Conservation (phyloP, 768 basidiomycete species). For the Podaxis rugospora region DNA sequence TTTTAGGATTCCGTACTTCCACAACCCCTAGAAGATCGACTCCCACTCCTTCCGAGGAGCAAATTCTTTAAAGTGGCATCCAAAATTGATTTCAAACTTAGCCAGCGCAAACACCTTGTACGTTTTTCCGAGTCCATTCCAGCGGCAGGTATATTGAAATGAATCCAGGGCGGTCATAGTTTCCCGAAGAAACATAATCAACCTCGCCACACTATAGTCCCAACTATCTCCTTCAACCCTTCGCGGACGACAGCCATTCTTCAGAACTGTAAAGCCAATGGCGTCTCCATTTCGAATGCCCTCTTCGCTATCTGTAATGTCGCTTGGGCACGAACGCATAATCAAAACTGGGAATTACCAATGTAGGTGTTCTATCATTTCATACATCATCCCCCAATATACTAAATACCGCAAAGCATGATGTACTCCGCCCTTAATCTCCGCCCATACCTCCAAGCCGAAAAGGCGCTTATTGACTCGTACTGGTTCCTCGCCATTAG, state of each 20-base stretch:
- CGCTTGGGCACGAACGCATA: constrained; percentile 59
- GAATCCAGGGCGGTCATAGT: constrained; percentile 63
- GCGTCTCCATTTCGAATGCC: constrained; percentile 71
- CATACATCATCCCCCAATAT: neutral
- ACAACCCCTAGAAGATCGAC: constrained; percentile 44
- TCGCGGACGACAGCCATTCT: constrained; percentile 59
- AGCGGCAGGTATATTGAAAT: neutral
- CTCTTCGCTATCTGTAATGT: constrained; percentile 74
- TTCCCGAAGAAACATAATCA: constrained; percentile 51
- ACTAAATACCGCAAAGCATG: constrained; percentile 41
- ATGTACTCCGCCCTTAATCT: constrained; percentile 87
- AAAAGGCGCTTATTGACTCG: constrained; percentile 46
- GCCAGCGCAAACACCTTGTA: constrained; percentile 55
- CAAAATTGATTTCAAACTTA: constrained; percentile 51
- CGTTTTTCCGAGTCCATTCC: constrained; percentile 14
- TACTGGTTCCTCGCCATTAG: constrained; percentile 83
- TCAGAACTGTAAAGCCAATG: constrained; percentile 63
- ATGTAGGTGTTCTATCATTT: constrained; percentile 32
- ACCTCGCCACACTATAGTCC: constrained; percentile 60
- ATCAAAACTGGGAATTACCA: constrained; percentile 43
- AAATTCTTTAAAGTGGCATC: constrained; percentile 42
- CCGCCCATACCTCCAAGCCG: constrained; percentile 49
- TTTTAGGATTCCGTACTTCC: constrained; percentile 21
- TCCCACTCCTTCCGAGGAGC: constrained; percentile 29
- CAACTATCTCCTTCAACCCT: constrained; percentile 55